Percentiles rank a stretch among this genome's conserved stretches.
Evolutionary conservation across 352 stramenopile genomes (phyloP).

Genomic region (Saprolegnia parasitica): DNA sequence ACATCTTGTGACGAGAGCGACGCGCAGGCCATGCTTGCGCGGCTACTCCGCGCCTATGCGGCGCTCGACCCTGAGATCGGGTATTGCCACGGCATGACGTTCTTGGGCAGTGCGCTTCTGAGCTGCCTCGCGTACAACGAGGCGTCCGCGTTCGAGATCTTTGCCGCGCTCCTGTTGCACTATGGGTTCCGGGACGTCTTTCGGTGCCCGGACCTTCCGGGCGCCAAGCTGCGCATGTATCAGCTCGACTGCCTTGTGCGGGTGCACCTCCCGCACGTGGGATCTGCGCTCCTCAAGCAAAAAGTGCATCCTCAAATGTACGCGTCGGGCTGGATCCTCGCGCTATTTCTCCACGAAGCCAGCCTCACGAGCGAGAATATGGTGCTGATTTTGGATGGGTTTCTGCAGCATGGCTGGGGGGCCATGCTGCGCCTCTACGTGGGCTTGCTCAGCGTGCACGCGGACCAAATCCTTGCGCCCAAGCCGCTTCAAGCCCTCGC

Average conservation of each 20-base stretch:
- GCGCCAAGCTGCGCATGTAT: constrained; percentile 18
- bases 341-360: constrained; percentile 17
- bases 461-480: constrained; percentile 4
- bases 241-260: constrained; percentile 25
- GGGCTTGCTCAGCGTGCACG: constrained; percentile 25
- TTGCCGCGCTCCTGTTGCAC: constrained; percentile 9
- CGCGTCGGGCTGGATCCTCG: constrained; percentile 25
- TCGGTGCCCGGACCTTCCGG: constrained; percentile 13
- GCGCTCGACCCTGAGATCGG: constrained; percentile 18
- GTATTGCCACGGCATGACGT: constrained; percentile 32
- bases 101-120: constrained; percentile 15
- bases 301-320: constrained; percentile 28
- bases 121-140: constrained; percentile 25
- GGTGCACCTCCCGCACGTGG: constrained; percentile 15
- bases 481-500: constrained; percentile 19
- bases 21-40: constrained; percentile 13
- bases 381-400: constrained; percentile 15
- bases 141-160: constrained; percentile 13
- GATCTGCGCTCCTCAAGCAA: constrained; percentile 12
- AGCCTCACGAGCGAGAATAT: not conserved
- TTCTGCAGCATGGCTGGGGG: constrained; percentile 12
- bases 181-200: constrained; percentile 18
- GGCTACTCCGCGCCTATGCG: constrained; percentile 13
- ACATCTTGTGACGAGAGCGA: too few relatives aligned
- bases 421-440: constrained; percentile 27